Base-by-base conservation (phyloP, 2,329 filamentous ascomycete genomes). In the Aspergillus fumigatiaffinis region DNA sequence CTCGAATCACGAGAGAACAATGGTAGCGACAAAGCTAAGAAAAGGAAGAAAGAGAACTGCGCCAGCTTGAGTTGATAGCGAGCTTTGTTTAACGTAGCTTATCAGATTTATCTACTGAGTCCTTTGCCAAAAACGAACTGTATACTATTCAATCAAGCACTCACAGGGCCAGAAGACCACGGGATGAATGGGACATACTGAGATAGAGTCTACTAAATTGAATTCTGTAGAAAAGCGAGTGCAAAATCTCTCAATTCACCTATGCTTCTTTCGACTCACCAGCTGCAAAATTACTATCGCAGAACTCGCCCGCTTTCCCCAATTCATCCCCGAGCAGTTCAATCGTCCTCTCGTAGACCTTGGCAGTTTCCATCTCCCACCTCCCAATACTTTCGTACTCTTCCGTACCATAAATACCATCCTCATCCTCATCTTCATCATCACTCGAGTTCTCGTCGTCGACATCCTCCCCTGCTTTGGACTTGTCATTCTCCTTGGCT, bases 341-440 rank as follows among this genome's bases (percentile, higher is more conserved):
- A 62, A 96, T 84, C 0, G 91, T 94, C 65, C 83, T 83, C 71
- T 94, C 90, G 74, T 94, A 96, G 1, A 95, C 86, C 61, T 82
- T 82, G 0, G 87, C 90, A 51, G 89, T 84, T 61, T 89, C 87
- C 81, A 92, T 85, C 61, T 89, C 82, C 63, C 79, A 80, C 38
- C 64, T 64, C 14, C 68, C 69, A 6, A 65, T 58, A 28, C 73
- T 70, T 7, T 66, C 67, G 52, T 66, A 67, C 23, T 72, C 68
- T 4, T 62, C 62, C 9, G 56, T 57, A 49, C 59, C 64, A 53
- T 53, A 57, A 47, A 58, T 56, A 32, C 65, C 67, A 50, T 72
- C 68, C 12, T 14, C 32, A 35, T 35, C 67, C 2, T 56, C 62
- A 55, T 78, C 76, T 28, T 67, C 74, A 21, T 76, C 76, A 23